Evolutionary conservation across 2,329 filamentous ascomycete genomes (phyloP).

Genomic region (Colletotrichum brevisporum): DNA sequence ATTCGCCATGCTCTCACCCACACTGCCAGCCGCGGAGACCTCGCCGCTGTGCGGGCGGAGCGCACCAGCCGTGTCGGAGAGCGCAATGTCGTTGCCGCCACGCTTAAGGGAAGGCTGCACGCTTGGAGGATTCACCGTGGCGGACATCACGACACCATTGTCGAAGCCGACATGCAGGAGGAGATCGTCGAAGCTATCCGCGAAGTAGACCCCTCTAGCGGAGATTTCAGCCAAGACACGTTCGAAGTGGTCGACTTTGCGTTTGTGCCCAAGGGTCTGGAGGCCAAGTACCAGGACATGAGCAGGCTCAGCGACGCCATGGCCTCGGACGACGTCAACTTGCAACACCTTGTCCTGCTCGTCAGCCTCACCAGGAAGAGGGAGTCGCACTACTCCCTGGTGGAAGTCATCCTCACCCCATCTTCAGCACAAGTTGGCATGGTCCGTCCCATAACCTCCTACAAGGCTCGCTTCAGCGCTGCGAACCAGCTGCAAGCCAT

Average conservation of each 20-base stretch:
- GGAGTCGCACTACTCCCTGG: constrained; percentile 77
- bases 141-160: constrained; percentile 82
- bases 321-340: constrained; percentile 63
- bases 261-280: constrained; percentile 71
- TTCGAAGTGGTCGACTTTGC: constrained; percentile 86
- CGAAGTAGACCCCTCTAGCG: constrained; percentile 63
- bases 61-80: constrained; percentile 82
- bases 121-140: constrained; percentile 92
- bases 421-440: constrained; percentile 71
- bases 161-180: constrained; percentile 79
- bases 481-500: constrained; percentile 56
- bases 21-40: constrained; percentile 79
- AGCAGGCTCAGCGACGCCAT: constrained; percentile 66
- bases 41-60: constrained; percentile 85
- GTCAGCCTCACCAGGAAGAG: constrained; percentile 68
- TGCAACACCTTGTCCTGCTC: constrained; percentile 74
- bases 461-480: constrained; percentile 65
- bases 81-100: constrained; percentile 85
- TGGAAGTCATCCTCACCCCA: constrained; percentile 77
- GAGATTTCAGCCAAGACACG: constrained; percentile 67
- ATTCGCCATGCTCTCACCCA: constrained; percentile 82
- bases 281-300: constrained; percentile 64
- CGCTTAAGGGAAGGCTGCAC: constrained; percentile 82
- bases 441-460: constrained; percentile 77
- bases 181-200: constrained; percentile 74